A percentile compares a stretch with the other conserved stretches of the same genome.
These are phyloP conservation scores for Cyclostephanos invisitatus DNA, from an alignment of 108 stramenopile genomes.

Conservation along the genomic window DNA sequence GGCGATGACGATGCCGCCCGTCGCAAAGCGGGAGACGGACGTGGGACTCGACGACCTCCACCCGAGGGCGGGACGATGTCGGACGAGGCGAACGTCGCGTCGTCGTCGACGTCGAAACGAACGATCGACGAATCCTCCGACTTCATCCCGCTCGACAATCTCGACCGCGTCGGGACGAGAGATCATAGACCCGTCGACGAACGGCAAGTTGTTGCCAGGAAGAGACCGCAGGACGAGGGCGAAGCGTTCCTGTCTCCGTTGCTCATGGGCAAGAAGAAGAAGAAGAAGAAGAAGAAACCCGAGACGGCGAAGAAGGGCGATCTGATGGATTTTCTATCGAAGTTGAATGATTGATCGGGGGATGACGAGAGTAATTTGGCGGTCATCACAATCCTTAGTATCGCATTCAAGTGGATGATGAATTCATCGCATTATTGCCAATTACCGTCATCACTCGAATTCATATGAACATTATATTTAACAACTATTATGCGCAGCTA, in stretches of 20 bases:
- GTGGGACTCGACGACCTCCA: too few relatives aligned
- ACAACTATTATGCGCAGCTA: too few relatives aligned
- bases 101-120: neutral
- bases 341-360: conserved; percentile 39
- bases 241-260: conserved; percentile 12
- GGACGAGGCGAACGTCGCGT: neutral
- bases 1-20: too few relatives aligned
- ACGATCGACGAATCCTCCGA: conserved; percentile 27
- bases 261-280: conserved; percentile 27
- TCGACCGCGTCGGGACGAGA: neutral
- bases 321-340: conserved; percentile 45
- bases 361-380: neutral
- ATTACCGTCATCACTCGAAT: too few relatives aligned
- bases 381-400: too few relatives aligned
- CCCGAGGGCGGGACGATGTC: too few relatives aligned
- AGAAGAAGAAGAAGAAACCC: conserved; percentile 31
- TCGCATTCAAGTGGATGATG: too few relatives aligned
- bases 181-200: neutral
- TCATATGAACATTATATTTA: too few relatives aligned
- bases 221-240: conserved; percentile 6
- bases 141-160: conserved; percentile 20
- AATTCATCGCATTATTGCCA: too few relatives aligned
- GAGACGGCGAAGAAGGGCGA: conserved; percentile 11
- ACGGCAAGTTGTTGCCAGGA: neutral
- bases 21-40: too few relatives aligned